Percentiles rank a stretch among this genome's conserved stretches.
Evolutionary conservation across 1,139 yeast species (phyloP).

Genomic region (Groenewaldozyma auringiensis): DNA sequence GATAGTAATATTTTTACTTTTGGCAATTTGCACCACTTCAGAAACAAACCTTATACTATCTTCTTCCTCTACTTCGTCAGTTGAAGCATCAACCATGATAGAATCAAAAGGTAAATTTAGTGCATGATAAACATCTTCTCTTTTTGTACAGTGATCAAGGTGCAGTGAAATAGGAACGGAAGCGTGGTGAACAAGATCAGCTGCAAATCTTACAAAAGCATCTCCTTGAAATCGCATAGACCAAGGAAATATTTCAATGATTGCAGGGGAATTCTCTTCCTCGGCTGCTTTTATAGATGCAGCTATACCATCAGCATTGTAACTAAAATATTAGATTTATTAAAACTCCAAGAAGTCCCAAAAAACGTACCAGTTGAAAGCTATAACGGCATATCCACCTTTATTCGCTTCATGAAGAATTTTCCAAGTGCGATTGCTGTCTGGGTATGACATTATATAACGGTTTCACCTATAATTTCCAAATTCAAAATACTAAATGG

Average conservation of each 20-base stretch:
- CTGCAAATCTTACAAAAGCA: conserved; percentile 19
- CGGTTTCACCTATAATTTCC: no score
- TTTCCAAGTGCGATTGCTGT: conserved; percentile 21
- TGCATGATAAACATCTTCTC: conserved; percentile 20
- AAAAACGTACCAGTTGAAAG: conserved; percentile 20
- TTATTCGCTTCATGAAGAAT: conserved; percentile 21
- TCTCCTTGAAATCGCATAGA: conserved; percentile 25
- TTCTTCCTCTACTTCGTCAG: conserved; percentile 23
- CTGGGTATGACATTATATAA: conserved; percentile 9
- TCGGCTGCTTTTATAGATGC: conserved; percentile 26
- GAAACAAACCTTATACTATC: conserved; percentile 20
- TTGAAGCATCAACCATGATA: conserved; percentile 27
- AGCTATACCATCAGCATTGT: conserved; percentile 23
- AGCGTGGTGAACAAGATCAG: conserved; percentile 21
- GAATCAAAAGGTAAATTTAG: conserved; percentile 24
- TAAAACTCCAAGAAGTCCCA: no score
- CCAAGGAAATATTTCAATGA: conserved; percentile 27
- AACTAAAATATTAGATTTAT: conserved; percentile 12
- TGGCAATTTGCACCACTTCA: conserved; percentile 20
- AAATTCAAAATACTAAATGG: no score
- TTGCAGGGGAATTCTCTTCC: conserved; percentile 22
- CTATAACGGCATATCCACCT: conserved; percentile 23
- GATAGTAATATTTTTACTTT: conserved; percentile 21
- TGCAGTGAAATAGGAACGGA: conserved; percentile 25
- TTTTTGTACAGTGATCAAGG: conserved; percentile 24